Evolutionary conservation across 306 rosid genomes (phyloP).

Genomic region (Sicyos baderoa): DNA sequence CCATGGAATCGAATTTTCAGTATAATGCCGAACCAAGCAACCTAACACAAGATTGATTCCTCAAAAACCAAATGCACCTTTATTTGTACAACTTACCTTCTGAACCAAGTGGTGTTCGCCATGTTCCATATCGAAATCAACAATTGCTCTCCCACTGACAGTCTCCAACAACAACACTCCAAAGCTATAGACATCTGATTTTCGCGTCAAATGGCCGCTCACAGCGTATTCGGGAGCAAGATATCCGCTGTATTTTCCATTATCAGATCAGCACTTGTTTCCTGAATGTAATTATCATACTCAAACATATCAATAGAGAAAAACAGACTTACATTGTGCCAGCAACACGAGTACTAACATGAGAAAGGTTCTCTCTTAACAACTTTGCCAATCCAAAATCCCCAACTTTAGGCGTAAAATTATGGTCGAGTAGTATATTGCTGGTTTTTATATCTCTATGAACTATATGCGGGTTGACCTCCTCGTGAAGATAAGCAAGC

Average conservation of each 20-base stretch:
- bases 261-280: slow-evolving; percentile 26
- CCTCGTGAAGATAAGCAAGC: slow-evolving; percentile 66
- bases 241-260: slow-evolving; percentile 53
- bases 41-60: neutral
- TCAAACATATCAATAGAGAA: slow-evolving; percentile 12
- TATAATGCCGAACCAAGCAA: neutral
- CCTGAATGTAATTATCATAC: neutral
- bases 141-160: slow-evolving; percentile 52
- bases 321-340: slow-evolving; percentile 74
- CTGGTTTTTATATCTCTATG: slow-evolving; percentile 86
- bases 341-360: slow-evolving; percentile 79
- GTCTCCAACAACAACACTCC: slow-evolving; percentile 71
- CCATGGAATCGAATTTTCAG: neutral
- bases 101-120: slow-evolving; percentile 66
- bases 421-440: slow-evolving; percentile 73
- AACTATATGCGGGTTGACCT: slow-evolving; percentile 56
- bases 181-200: slow-evolving; percentile 84
- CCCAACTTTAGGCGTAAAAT: slow-evolving; percentile 56
- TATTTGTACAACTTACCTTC: slow-evolving; percentile 42
- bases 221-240: slow-evolving; percentile 91
- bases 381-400: slow-evolving; percentile 82
- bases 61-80: neutral
- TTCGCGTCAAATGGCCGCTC: slow-evolving; percentile 69
- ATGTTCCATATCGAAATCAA: slow-evolving; percentile 45
- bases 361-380: slow-evolving; percentile 47